Percentiles rank a stretch among this genome's conserved stretches.
Conservation (phyloP, 1,139 yeast genomes). For the Saccharomyces hybrid region DNA sequence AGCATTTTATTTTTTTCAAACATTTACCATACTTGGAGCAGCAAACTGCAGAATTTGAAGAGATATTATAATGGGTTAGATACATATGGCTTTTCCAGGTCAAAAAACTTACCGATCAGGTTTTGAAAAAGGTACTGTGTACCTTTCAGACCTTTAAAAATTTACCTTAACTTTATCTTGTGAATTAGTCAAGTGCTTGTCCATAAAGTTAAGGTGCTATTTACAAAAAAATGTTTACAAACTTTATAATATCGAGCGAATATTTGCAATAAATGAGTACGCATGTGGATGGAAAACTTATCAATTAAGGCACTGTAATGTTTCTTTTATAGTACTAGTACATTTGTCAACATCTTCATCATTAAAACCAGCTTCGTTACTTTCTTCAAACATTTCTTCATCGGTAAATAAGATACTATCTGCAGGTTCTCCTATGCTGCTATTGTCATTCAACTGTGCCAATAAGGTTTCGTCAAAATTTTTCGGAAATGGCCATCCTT, state of each 20-base stretch:
- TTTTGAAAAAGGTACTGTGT: no score
- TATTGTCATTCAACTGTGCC: background rate
- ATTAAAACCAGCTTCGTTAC: background rate
- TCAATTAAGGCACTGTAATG: background rate
- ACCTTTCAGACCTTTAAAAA: no score
- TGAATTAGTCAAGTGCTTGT: background rate
- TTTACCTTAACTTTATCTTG: no score
- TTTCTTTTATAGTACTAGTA: background rate
- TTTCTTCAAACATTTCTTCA: background rate
- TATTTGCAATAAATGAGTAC: background rate
- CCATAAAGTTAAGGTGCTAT: background rate
- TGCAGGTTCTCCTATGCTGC: background rate
- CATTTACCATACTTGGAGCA: background rate
- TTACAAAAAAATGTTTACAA: background rate
- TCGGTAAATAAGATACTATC: background rate
- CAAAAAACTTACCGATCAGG: no score
- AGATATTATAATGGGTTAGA: no score
- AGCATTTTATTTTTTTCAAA: slow-evolving; percentile 14
- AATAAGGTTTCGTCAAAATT: slow-evolving; percentile 13
- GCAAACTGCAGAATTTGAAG: no score
- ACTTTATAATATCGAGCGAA: background rate
- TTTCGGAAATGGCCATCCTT: slow-evolving; percentile 24
- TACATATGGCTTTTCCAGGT: no score
- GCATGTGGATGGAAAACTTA: background rate
- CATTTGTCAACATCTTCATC: background rate